phyloP scores from a whole-genome alignment of 371 early-diverging fungal species.

The Syncephalis plumigaleata region DNA sequence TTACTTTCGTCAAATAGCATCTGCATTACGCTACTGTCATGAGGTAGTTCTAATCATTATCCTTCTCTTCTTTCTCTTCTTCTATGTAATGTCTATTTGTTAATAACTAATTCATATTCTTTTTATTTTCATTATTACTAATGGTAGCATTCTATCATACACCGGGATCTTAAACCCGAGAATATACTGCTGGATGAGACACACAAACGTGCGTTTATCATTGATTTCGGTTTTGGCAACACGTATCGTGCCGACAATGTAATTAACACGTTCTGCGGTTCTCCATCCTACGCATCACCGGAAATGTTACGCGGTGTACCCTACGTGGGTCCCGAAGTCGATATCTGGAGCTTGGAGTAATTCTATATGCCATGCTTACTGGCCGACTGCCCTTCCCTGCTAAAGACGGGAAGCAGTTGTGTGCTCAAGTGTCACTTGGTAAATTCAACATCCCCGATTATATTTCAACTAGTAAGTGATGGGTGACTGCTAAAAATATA shows the following conservation, averaged over 20 bases:
- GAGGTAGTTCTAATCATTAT: constrained; percentile 26
- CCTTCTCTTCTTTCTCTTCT: constrained; percentile 19
- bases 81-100: too few relatives aligned
- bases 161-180: constrained; percentile 82
- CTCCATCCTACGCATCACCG: constrained; percentile 93
- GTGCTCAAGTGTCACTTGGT: too few relatives aligned
- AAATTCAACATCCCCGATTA: constrained; percentile 72
- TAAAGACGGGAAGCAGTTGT: constrained; percentile 22
- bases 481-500: too few relatives aligned
- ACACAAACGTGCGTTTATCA: constrained; percentile 43
- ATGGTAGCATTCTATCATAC: constrained; percentile 3
- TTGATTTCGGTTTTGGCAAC: constrained; percentile 95
- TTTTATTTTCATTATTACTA: too few relatives aligned
- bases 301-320: constrained; percentile 76
- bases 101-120: too few relatives aligned
- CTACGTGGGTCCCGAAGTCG: constrained; percentile 90
- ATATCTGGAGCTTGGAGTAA: constrained; percentile 91
- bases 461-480: constrained; percentile 78
- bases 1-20: constrained; percentile 83
- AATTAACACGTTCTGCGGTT: constrained; percentile 89
- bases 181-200: constrained; percentile 79
- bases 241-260: constrained; percentile 62
- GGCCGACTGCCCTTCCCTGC: constrained; percentile 80
- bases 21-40: constrained; percentile 92
- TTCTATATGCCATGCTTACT: constrained; percentile 84